Conservation (phyloP, 2,329 filamentous ascomycete genomes). For the Akanthomyces uredinophilus region DNA sequence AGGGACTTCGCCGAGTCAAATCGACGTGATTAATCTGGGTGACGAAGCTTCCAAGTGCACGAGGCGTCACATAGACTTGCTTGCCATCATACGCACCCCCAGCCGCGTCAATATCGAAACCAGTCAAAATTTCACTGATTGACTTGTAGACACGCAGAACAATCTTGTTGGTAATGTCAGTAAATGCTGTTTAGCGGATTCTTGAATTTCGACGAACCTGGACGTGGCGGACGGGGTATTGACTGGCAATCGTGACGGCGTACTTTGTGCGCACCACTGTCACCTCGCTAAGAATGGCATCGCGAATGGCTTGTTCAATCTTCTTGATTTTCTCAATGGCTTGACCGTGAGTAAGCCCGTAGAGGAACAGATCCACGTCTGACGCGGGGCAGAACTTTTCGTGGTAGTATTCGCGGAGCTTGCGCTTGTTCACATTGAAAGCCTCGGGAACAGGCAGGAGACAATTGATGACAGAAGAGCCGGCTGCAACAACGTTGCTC, state of each 20-base stretch:
- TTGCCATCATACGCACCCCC: constrained; percentile 75
- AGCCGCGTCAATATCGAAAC: constrained; percentile 83
- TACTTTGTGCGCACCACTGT: constrained; percentile 83
- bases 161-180: constrained; percentile 45
- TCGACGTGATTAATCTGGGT: constrained; percentile 80
- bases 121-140: constrained; percentile 76
- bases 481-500: constrained; percentile 76
- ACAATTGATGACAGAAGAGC: constrained; percentile 75
- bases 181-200: not conserved
- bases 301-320: constrained; percentile 69
- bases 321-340: constrained; percentile 79
- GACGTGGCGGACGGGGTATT: constrained; percentile 78
- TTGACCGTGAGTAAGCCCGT: constrained; percentile 70
- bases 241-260: constrained; percentile 77
- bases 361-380: constrained; percentile 82
- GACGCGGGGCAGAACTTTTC: constrained; percentile 75
- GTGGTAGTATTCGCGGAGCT: constrained; percentile 70
- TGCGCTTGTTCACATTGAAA: constrained; percentile 57
- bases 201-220: constrained; percentile 37
- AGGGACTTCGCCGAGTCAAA: constrained; percentile 72
- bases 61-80: constrained; percentile 73
- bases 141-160: constrained; percentile 82
- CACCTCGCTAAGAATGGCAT: constrained; percentile 75
- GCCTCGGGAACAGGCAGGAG: constrained; percentile 64
- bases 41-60: constrained; percentile 72